Conservation (phyloP, 169 alveolate genomes). For the Neospora caninum region DNA sequence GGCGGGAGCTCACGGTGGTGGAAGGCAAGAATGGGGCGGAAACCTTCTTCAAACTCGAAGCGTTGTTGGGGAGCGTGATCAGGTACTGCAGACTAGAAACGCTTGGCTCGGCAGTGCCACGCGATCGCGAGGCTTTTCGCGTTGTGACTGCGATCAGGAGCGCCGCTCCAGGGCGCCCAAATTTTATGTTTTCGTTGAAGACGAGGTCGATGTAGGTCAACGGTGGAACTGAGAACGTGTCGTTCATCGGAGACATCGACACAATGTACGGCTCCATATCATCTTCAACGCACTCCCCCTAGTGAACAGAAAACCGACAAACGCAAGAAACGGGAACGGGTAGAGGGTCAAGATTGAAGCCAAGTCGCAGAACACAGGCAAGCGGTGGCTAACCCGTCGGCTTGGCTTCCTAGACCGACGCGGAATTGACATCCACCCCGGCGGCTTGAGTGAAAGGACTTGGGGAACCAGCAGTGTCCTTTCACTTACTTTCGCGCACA, state of each 20-base stretch:
- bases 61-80: constrained; percentile 58
- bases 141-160: constrained; percentile 29
- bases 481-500: constrained; percentile 49
- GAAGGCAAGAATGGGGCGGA: neutral
- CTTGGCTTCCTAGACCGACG: too few species aligned
- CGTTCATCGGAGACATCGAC: constrained; percentile 69
- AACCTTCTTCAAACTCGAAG: neutral
- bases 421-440: too few species aligned
- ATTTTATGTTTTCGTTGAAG: constrained; percentile 72
- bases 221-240: constrained; percentile 73
- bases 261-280: constrained; percentile 70
- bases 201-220: constrained; percentile 65
- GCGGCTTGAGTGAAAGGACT: too few species aligned
- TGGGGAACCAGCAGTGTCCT: too few species aligned
- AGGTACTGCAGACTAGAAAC: constrained; percentile 20
- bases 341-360: neutral
- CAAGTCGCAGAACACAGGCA: too few species aligned
- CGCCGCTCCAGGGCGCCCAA: constrained; percentile 51
- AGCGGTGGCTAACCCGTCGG: too few species aligned
- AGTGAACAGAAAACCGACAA: neutral
- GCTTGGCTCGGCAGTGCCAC: neutral
- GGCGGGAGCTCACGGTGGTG: neutral
- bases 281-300: constrained; percentile 74
- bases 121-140: neutral
- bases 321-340: neutral